Evolutionary conservation across 805 yeast genomes (phyloP), one percentile per base, ranked within the genome.

Genomic region (Wickerhamiella shivajii): DNA sequence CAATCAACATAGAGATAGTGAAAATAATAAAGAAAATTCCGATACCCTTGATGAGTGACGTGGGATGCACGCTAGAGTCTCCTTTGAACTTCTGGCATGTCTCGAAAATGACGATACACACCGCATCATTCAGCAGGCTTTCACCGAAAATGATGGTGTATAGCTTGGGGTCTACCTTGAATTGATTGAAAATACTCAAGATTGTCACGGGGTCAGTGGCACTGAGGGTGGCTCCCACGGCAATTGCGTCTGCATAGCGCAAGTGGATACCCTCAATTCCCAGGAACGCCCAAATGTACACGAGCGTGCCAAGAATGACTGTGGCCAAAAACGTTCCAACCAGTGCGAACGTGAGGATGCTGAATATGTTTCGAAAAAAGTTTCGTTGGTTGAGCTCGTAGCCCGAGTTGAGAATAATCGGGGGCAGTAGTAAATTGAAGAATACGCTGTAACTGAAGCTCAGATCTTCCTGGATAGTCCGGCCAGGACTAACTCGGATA

Each of bases 161-260:
- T 30, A 90, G 64, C 56, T 92, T 90, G 8, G 98, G 98, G 55
- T 90, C 99, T 22, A 90, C 99, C 57, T 87, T 85, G 60, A 90
- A 90, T 10, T 97, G 90, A 52, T 87, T 90, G 65, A 90, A 90
- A 39, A 90, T 90, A 10, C 97, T 84, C 45, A 90, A 60, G 49
- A 90, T 87, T 1, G 99, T 90, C 19, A 90, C 96, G 1, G 99
- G 99, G 55, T 90, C 99, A 2, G 99, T 90, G 14, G 99, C 99
- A 2, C 94, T 81, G 27, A 90, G 66, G 0, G 98, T 87, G 2
- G 99, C 98, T 16, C 98, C 99, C 12, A 90, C 93, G 0, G 95
- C 87, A 36, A 90, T 64, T 0, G 97, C 95, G 55, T 87, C 96
- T n/a, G 90, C 94, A 58, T 87, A 84, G 33, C 94, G 87, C 36